Evolutionary conservation across 352 stramenopile species (phyloP).

Genomic region (Phytopythium ostracodes): DNA sequence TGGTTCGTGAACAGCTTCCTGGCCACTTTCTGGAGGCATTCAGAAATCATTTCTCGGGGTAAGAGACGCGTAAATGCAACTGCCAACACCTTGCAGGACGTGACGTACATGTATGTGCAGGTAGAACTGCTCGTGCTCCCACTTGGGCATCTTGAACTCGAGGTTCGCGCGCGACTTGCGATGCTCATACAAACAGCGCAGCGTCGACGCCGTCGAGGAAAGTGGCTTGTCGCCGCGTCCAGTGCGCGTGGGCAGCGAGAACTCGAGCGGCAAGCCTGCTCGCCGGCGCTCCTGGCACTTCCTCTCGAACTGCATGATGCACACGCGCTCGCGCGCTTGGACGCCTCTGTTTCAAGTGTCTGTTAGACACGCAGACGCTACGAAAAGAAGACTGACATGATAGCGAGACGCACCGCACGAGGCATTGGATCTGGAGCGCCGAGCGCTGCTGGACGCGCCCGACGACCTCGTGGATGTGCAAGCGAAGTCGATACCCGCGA

Average conservation of each 20-base stretch:
- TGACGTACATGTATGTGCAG: conserved; percentile 42
- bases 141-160: conserved; percentile 41
- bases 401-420: conserved; percentile 35
- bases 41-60: not conserved
- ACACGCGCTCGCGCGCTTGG: conserved; percentile 43
- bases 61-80: not conserved
- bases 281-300: conserved; percentile 35
- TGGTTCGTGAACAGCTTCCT: conserved; percentile 24
- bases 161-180: conserved; percentile 29
- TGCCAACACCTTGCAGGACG: not conserved
- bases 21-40: conserved; percentile 22
- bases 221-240: conserved; percentile 3
- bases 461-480: conserved; percentile 40
- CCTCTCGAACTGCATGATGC: conserved; percentile 46
- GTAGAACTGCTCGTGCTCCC: conserved; percentile 43
- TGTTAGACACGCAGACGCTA: not conserved
- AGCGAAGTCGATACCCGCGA: conserved; percentile 38
- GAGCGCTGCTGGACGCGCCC: conserved; percentile 30
- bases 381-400: too few relatives aligned
- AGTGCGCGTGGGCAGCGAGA: conserved; percentile 33
- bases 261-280: conserved; percentile 32
- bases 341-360: conserved; percentile 24
- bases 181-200: conserved; percentile 33
- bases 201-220: conserved; percentile 13
- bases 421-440: conserved; percentile 47